These are phyloP conservation scores for Flaveria brownii DNA, from an alignment of 129 eudicot genomes.

Conservation along the genomic window DNA sequence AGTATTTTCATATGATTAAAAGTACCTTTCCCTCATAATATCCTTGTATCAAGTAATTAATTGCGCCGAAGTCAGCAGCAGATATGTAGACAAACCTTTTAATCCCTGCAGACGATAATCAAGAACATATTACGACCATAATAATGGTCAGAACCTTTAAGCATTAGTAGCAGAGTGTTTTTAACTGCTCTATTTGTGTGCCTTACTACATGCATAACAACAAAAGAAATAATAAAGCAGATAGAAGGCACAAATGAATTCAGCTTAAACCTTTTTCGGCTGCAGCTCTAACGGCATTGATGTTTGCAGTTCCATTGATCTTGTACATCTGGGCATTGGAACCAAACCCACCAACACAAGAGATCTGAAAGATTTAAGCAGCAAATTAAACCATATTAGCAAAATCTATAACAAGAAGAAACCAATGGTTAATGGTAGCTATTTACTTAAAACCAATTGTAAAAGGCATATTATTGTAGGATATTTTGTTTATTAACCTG, in stretches of 20 bases:
- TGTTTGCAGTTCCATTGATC: constrained; percentile 96
- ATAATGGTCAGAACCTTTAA: constrained; percentile 8
- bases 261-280: constrained; percentile 64
- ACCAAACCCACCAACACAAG: constrained; percentile 98
- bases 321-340: constrained; percentile 88
- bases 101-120: constrained; percentile 54
- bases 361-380: constrained; percentile 54
- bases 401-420: neutral
- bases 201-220: neutral
- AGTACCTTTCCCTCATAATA: constrained; percentile 93
- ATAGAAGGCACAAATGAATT: neutral
- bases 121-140: constrained; percentile 1
- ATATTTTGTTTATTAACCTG: neutral
- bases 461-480: neutral
- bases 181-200: neutral
- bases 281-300: constrained; percentile 97
- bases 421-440: neutral
- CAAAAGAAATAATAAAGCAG: neutral
- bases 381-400: neutral
- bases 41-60: constrained; percentile 83
- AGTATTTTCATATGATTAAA: constrained; percentile 1
- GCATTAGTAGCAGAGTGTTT: neutral
- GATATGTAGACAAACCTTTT: constrained; percentile 89
- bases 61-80: constrained; percentile 87
- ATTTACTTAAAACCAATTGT: neutral